These are phyloP conservation scores for Hanseniaspora pseudoguilliermondii DNA, from an alignment of 805 yeast genomes.

Conservation along the genomic window DNA sequence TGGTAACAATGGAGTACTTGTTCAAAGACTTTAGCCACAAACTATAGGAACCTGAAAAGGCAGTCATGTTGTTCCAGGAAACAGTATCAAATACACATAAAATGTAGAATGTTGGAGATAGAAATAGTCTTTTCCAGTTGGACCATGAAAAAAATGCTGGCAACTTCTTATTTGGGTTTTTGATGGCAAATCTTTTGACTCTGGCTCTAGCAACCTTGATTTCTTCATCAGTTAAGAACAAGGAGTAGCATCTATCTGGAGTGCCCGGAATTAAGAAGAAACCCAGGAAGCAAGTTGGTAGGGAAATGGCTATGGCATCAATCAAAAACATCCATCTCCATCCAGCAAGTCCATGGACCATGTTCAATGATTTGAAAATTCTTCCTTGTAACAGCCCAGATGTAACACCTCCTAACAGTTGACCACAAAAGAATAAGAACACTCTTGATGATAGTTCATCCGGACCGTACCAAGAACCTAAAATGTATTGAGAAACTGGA, in stretches of 20 bases:
- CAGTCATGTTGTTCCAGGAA: slow-evolving; percentile 52
- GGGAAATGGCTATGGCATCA: slow-evolving; percentile 41
- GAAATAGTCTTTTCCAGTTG: slow-evolving; percentile 41
- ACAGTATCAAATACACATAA: slow-evolving; percentile 42
- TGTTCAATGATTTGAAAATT: slow-evolving; percentile 31
- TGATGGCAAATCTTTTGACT: slow-evolving; percentile 28
- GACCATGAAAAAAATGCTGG: slow-evolving; percentile 29
- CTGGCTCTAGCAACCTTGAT: slow-evolving; percentile 39
- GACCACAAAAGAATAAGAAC: slow-evolving; percentile 49
- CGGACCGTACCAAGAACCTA: slow-evolving; percentile 50
- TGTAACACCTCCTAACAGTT: slow-evolving; percentile 36
- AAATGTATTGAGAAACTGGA: slow-evolving; percentile 48
- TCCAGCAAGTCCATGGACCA: slow-evolving; percentile 36
- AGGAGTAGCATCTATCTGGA: slow-evolving; percentile 46
- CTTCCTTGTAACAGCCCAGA: slow-evolving; percentile 42
- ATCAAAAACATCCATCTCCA: slow-evolving; percentile 63
- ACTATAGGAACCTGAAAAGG: slow-evolving; percentile 42
- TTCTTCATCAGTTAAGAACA: slow-evolving; percentile 46
- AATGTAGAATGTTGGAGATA: slow-evolving; percentile 45
- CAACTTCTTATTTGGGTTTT: slow-evolving; percentile 23
- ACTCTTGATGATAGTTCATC: slow-evolving; percentile 50
- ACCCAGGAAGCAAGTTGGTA: slow-evolving; percentile 41
- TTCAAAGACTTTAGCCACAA: slow-evolving; percentile 48
- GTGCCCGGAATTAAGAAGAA: slow-evolving; percentile 43
- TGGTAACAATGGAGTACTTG: slow-evolving; percentile 32